phyloP scores from a whole-genome alignment of 768 basidiomycete species.

The Sarcodon aspratus region DNA sequence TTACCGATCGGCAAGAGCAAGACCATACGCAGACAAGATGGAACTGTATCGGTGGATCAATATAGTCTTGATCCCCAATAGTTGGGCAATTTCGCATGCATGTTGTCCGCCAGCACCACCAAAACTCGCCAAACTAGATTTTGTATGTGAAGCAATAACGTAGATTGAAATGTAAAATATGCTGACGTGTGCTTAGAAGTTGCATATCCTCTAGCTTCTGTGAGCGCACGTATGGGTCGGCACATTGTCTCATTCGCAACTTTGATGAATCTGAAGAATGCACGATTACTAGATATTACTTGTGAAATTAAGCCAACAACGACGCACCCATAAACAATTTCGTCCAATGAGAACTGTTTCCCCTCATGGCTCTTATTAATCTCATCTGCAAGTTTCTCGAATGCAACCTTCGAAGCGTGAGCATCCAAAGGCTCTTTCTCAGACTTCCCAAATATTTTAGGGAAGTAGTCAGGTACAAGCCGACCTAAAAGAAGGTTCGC shows the following conservation, averaged over 20 bases:
- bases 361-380: constrained; percentile 54
- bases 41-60: constrained; percentile 88
- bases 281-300: not conserved
- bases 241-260: constrained; percentile 98
- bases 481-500: constrained; percentile 87
- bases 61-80: constrained; percentile 81
- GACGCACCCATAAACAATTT: constrained; percentile 78
- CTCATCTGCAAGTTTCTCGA: constrained; percentile 54
- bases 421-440: constrained; percentile 79
- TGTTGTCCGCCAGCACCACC: constrained; percentile 90
- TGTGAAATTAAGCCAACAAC: not conserved
- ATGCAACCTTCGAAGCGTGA: constrained; percentile 54
- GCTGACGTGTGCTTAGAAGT: constrained; percentile 60
- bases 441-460: constrained; percentile 86
- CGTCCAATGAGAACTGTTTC: constrained; percentile 56
- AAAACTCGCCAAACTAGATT: constrained; percentile 64
- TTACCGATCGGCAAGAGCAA: constrained; percentile 77
- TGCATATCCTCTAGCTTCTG: constrained; percentile 81
- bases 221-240: constrained; percentile 82
- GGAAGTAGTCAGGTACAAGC: constrained; percentile 83
- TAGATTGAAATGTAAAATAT: not conserved
- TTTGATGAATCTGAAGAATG: constrained; percentile 67
- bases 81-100: constrained; percentile 82
- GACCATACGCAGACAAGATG: constrained; percentile 86
- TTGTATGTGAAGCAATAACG: not conserved